Base-by-base conservation (phyloP, 148 eudicot species). In the Rhododendron williamsianum region DNA sequence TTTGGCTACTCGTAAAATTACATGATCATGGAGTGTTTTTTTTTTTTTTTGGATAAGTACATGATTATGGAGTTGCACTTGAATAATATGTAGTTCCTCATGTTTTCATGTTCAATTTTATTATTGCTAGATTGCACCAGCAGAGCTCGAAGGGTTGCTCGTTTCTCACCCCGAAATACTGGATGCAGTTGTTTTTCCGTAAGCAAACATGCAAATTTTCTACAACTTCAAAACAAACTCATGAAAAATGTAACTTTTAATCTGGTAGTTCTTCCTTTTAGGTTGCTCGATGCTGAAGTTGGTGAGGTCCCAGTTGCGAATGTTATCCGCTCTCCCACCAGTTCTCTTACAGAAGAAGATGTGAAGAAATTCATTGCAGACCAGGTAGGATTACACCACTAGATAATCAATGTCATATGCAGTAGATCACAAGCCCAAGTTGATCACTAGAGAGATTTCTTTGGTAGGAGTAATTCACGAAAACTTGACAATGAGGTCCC, bases 171-270 rank as follows among this genome's bases (percentile, higher is more conserved):
- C 95, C 27, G 95, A 95, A 83, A 91, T 95, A 88, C 85, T 88
- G 65, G 97, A 95, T 76, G 98, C 94, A 54, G 95, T 87, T 69
- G 98, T 94, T 19, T 86, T 94, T 86, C 98, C 98, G 97, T 95
- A 90, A 91, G 95, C 85, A 80, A 79, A 21, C 71, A 52, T 56
- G 1, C 21, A 56, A 78, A 60, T 25, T 84, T 36, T 18, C 19
- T 48, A 1, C 27, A 1, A 33, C 18, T 65, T 35, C 21, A 56
- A 83, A 43, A 30, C 36, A 54, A 4, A 69, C 30, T 46, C 63
- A 2, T 33, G 27, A 11, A 46, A 41, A 82, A 43, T 30, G 23
- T 54, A 1, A 33, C 36, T 65, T 58, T 51, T n/a, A n/a, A 58
- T 76, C 25, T 54, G 38, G 69, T 84, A 84, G 27, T 23, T 46